Evolutionary conservation across 2,329 filamentous ascomycete genomes (phyloP).

Genomic region (Periconia sp.): DNA sequence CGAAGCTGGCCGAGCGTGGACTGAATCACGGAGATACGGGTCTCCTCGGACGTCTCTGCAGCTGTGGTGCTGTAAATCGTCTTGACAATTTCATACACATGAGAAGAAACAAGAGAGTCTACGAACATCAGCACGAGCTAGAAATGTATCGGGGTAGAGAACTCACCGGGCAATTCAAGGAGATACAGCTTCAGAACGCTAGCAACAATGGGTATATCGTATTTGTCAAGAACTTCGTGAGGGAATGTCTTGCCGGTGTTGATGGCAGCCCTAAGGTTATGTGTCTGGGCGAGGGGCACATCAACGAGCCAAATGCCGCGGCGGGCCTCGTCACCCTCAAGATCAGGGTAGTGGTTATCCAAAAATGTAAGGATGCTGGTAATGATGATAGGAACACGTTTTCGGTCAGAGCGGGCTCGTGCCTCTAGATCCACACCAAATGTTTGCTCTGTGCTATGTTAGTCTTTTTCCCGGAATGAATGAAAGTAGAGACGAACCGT

Average conservation of each 20-base stretch:
- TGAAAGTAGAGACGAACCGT: constrained; percentile 56
- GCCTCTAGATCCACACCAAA: constrained; percentile 99
- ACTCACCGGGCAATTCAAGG: constrained; percentile 86
- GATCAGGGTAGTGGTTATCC: constrained; percentile 94
- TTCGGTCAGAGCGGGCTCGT: constrained; percentile 88
- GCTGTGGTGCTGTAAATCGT: constrained; percentile 92
- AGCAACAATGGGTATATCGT: constrained; percentile 92
- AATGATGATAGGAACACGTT: constrained; percentile 90
- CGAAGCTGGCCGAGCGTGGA: constrained; percentile 94
- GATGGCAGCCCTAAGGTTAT: constrained; percentile 80
- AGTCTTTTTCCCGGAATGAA: constrained; percentile 14
- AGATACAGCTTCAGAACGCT: constrained; percentile 93
- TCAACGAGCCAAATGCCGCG: constrained; percentile 94
- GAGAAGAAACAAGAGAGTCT: constrained; percentile 98
- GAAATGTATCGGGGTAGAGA: background rate
- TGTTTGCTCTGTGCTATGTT: constrained; percentile 72
- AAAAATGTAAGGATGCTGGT: constrained; percentile 94
- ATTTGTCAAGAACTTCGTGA: constrained; percentile 79
- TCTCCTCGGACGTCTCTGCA: constrained; percentile 67
- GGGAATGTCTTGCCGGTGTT: constrained; percentile 86
- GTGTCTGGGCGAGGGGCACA: constrained; percentile 82
- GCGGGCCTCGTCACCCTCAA: constrained; percentile 93
- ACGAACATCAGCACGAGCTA: constrained; percentile 23
- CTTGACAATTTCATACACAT: constrained; percentile 98
- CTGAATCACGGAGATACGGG: constrained; percentile 88